Evolutionary conservation across 192 early-diverging fungal genomes (phyloP), one percentile per base, ranked within the genome.

Genomic region (Linnemannia elongata): DNA sequence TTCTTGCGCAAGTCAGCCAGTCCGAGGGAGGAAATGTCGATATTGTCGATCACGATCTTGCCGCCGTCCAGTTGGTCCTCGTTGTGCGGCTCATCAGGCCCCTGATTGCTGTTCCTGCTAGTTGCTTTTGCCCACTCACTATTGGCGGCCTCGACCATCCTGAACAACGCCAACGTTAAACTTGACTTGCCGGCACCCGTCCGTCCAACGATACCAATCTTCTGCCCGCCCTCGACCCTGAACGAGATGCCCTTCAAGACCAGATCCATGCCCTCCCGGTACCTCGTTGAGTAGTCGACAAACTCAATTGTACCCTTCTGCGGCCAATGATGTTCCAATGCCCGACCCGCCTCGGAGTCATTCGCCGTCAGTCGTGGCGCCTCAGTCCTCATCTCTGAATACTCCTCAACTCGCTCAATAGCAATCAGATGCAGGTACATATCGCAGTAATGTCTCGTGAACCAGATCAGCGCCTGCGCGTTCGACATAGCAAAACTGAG

Each of bases 101-200:
- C 60, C 60, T 66, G 27, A 10, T 33, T 66, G 13, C 9, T 33
- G 12, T 12, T 33, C 3, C 12, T 66, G 13, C 60, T 60, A n/a
- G 90, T 85, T n/a, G 85, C n/a, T 66, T 13, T 66, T 8, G 60
- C 60, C 60, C 60, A 66, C 27, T 66, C 60, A 15, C 60, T 66
- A 12, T 66, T 66, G 30, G 60, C 60, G 12, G 60, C 69, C 45
- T 92, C 89, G 0, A 94, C 82, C 52, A 97, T 90, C 13, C 95
- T 87, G 87, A 96, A 96, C n/a, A 97, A 83, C 1, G 93, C 90
- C 42, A 94, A 85, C 30, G 91, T 89, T 33, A 97, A 85, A 12
- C 96, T 93, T 4, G 93, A 93, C 80, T 97, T 97, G 30, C 96
- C 96, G 18, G 96, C 94, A 6, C 97, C 97, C 15, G 93, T 94